These are phyloP conservation scores for Parafenestella ontariensis DNA, from an alignment of 2,329 filamentous ascomycete genomes.

Conservation along the genomic window DNA sequence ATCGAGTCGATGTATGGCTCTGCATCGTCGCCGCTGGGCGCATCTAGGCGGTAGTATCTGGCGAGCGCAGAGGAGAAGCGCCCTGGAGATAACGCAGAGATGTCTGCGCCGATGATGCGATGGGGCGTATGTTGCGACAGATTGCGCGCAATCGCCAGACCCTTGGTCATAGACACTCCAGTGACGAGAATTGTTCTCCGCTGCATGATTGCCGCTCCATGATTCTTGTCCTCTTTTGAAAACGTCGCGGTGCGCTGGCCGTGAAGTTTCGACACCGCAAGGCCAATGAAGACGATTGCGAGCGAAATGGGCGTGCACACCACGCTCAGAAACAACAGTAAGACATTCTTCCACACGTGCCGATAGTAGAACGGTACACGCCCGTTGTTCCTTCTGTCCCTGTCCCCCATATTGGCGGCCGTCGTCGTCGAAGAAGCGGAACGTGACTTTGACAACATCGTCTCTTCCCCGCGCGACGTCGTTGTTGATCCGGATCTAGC, in stretches of 20 bases:
- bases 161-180: conserved; percentile 75
- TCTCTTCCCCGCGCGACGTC: conserved; percentile 9
- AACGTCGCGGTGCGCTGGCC: conserved; percentile 18
- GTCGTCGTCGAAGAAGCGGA: conserved; percentile 4
- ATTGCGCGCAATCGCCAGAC: conserved; percentile 68
- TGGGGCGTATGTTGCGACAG: conserved; percentile 70
- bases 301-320: conserved; percentile 59
- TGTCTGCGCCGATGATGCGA: conserved; percentile 75
- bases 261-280: conserved; percentile 33
- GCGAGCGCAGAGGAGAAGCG: conserved; percentile 65
- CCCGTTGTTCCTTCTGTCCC: conserved; percentile 10
- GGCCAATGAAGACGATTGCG: conserved; percentile 25
- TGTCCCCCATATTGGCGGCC: conserved; percentile 17
- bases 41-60: conserved; percentile 60
- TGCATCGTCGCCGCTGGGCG: conserved; percentile 42
- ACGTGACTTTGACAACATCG: conserved; percentile 30
- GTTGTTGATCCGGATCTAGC: conserved; percentile 9
- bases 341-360: conserved; percentile 58
- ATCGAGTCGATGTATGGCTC: conserved; percentile 64
- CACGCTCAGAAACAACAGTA: conserved; percentile 54
- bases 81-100: conserved; percentile 48
- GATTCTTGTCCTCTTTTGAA: conserved; percentile 24
- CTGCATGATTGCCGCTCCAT: conserved; percentile 28
- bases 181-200: conserved; percentile 71
- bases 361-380: conserved; percentile 36